Evolutionary conservation across 2,329 filamentous ascomycete species (phyloP).

Genomic region (Colletotrichum tanaceti): DNA sequence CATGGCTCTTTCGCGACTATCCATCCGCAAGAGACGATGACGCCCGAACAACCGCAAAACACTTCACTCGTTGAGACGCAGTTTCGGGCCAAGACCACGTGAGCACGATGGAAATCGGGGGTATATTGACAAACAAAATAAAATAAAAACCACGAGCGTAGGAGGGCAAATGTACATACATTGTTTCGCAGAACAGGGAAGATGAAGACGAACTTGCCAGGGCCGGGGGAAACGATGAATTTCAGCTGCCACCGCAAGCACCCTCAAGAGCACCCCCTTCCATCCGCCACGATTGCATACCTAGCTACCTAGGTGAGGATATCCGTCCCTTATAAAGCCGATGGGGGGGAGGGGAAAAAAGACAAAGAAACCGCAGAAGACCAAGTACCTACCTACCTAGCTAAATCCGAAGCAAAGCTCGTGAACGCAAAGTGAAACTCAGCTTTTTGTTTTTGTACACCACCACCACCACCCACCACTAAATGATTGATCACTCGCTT

Average conservation of each 20-base stretch:
- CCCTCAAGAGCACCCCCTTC: constrained; percentile 20
- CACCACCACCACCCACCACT: neutral
- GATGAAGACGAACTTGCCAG: too few relatives aligned
- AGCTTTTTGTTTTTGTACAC: constrained; percentile 13
- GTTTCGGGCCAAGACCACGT: neutral
- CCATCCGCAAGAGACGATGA: too few relatives aligned
- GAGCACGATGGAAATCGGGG: neutral
- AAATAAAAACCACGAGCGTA: neutral
- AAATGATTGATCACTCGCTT: constrained; percentile 40
- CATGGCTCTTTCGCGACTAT: too few relatives aligned
- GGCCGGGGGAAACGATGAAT: neutral
- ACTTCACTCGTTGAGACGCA: too few relatives aligned
- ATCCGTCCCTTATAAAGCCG: constrained; percentile 21
- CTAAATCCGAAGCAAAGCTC: constrained; percentile 13
- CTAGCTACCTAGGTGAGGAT: neutral
- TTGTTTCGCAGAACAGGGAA: neutral
- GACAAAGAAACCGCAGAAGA: too few relatives aligned
- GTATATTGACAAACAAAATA: neutral
- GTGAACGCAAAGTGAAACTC: neutral
- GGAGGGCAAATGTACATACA: neutral
- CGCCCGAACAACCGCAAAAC: too few relatives aligned
- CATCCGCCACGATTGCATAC: neutral
- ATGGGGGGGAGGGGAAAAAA: too few relatives aligned
- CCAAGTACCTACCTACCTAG: constrained; percentile 3
- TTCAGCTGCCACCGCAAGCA: constrained; percentile 2